A percentile compares a stretch with the other conserved stretches of the same genome.
Conservation (phyloP, 495 filamentous ascomycete species). For the Lepraria neglecta region DNA sequence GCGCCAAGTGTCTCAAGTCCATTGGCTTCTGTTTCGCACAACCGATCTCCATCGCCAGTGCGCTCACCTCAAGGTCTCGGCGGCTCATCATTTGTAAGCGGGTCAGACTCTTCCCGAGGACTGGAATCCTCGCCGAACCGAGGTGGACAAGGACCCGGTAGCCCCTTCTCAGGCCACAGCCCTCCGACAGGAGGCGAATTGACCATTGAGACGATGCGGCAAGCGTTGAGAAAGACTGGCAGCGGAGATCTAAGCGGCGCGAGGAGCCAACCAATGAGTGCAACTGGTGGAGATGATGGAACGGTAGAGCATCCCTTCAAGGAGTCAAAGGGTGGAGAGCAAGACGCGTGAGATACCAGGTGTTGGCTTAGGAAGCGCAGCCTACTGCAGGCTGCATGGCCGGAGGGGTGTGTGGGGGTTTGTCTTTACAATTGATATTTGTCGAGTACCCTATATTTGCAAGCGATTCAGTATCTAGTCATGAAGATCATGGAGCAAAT, state of each 20-base stretch:
- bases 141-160: conserved; percentile 31
- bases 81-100: conserved; percentile 62
- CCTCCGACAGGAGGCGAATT: conserved; percentile 59
- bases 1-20: conserved; percentile 40
- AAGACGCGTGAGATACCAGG: background rate
- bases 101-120: conserved; percentile 58
- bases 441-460: conserved; percentile 13
- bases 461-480: conserved; percentile 14
- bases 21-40: conserved; percentile 43
- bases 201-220: conserved; percentile 83
- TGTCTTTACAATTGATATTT: conserved; percentile 17
- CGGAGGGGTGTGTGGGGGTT: conserved; percentile 7
- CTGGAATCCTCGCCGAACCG: conserved; percentile 52
- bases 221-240: conserved; percentile 73
- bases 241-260: conserved; percentile 68
- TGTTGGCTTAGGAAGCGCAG: background rate
- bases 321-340: conserved; percentile 3
- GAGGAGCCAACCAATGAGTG: conserved; percentile 56
- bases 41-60: conserved; percentile 69
- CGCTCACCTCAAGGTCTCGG: conserved; percentile 57
- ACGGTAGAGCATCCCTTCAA: conserved; percentile 32
- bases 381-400: background rate
- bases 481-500: conserved; percentile 10
- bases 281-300: conserved; percentile 40
- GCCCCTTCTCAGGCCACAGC: conserved; percentile 35